Evolutionary conservation across 139 green algal species (phyloP), one percentile per base, ranked within the genome.

Genomic region (Tetratostichococcus sp.): DNA sequence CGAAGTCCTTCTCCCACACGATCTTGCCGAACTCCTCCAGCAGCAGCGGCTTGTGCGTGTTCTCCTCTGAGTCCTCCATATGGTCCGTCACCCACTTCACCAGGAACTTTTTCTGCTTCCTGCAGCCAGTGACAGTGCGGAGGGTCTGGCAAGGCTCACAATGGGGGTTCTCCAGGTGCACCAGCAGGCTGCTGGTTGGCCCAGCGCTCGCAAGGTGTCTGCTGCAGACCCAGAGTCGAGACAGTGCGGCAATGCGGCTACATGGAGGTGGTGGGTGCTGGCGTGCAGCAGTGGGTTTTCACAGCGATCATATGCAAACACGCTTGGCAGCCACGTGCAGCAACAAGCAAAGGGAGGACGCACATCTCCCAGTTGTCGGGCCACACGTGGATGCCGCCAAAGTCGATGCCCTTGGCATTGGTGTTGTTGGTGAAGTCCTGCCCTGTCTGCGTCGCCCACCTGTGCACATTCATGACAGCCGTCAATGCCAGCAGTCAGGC

Each of bases 401-500:
- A 96, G 82, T 96, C 91, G 28, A 96, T 93, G 69, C 75, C 50
- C 0, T 67, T n/a, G 1, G 82, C 32, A 22, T 73, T 62, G 70
- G 86, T 85, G 82, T 96, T 90, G 30, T 42, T 58, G 8, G 86
- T 82, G 77, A 93, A 96, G 86, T 96, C 86, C 80, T 96, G 91
- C 1, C 91, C 91, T 25, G 82, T 82, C 0, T 79, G 67, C 0
- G 42, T 30, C 0, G 86, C 82, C 91, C 91, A 96, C 23, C 50
- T 62, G 50, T 50, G 39, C 8, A 65, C 72, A 65, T 57, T 57
- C 59, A 71, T 77, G 4, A 65, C 72, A 66, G 34, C 2, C 1
- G 35, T 65, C 4, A 57, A 0, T 42, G n/a, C n/a, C n/a, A n/a
- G n/a, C n/a, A n/a, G n/a, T n/a, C n/a, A n/a, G n/a, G n/a, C n/a